phyloP scores from a whole-genome alignment of 2,329 filamentous ascomycete genomes.

The Verticillium nubilum region DNA sequence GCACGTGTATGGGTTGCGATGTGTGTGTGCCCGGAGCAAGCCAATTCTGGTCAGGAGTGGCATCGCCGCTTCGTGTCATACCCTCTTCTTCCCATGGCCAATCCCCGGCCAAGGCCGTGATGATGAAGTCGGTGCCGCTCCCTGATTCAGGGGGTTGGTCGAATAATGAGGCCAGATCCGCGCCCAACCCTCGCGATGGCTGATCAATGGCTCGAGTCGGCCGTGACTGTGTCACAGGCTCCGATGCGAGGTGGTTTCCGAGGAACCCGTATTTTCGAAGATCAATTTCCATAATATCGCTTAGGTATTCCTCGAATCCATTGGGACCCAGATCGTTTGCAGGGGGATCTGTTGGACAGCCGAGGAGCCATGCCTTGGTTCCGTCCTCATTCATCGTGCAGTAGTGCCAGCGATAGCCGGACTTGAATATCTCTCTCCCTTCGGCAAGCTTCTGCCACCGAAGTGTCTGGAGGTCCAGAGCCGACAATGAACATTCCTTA shows the following conservation, averaged over 20 bases:
- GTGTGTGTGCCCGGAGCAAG: slow-evolving; percentile 57
- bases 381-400: slow-evolving; percentile 94
- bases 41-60: slow-evolving; percentile 45
- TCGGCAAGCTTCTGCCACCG: slow-evolving; percentile 95
- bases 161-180: slow-evolving; percentile 81
- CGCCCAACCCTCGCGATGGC: slow-evolving; percentile 66
- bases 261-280: slow-evolving; percentile 86
- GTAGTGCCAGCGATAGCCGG: slow-evolving; percentile 96
- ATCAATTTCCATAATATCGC: slow-evolving; percentile 91
- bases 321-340: slow-evolving; percentile 61
- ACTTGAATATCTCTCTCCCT: slow-evolving; percentile 86
- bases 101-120: slow-evolving; percentile 82
- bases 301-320: slow-evolving; percentile 80
- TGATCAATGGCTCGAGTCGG: slow-evolving; percentile 45
- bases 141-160: slow-evolving; percentile 79
- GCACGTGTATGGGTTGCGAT: slow-evolving; percentile 85
- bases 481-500: slow-evolving; percentile 84
- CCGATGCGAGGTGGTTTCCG: slow-evolving; percentile 65
- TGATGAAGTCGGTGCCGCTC: slow-evolving; percentile 83
- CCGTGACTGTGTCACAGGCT: slow-evolving; percentile 44
- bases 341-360: slow-evolving; percentile 71
- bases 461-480: slow-evolving; percentile 78
- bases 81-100: slow-evolving; percentile 58
- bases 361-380: slow-evolving; percentile 95
- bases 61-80: slow-evolving; percentile 44